Evolutionary conservation across 495 filamentous ascomycete species (phyloP), one percentile per base, ranked within the genome.

Genomic region (Penicillium samsonianum): DNA sequence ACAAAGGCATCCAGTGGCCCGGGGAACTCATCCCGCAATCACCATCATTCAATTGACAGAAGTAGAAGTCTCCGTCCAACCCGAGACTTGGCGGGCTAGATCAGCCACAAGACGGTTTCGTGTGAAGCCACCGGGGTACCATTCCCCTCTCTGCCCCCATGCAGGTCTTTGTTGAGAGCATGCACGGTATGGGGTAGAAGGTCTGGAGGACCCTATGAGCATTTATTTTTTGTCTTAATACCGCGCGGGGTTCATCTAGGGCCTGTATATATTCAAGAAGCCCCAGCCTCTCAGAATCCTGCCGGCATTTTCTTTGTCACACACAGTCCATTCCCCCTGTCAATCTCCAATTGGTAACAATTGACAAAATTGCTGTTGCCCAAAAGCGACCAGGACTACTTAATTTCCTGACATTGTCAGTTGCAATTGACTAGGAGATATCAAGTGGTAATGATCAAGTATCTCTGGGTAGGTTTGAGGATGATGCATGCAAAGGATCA

Each of bases 81-180:
- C 65, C 62, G 65, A 67, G 57, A 55, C 61, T 62, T 62, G 56
- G 59, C 62, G 57, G 62, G 50, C 61, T 67, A 67, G 51, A 46
- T 64, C 63, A 66, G 63, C 65, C 64, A 66, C 66, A 63, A 37
- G 48, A 55, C 28, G 38, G 55, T 60, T 55, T 51, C 49, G 50
- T 35, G 47, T 55, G 54, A 53, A 65, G 65, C 57, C 54, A 62
- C 65, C 46, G 37, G 44, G 30, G 47, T 44, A 30, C 30, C 41
- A 17, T 53, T 55, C 58, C 62, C 56, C 42, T 53, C 53, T 54
- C 35, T 50, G 30, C 26, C 37, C 11, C 19, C 50, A 31, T 55
- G 52, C 33, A 41, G n/a, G 42, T 35, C 41, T 28, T 45, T 17
- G 17, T 3, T 20, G 16, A 38, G 31, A 19, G 22, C 6, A 45